Percentiles rank a stretch among this genome's conserved stretches.
Evolutionary conservation across 495 filamentous ascomycete species (phyloP).

Genomic region (Podospora tetraspora): DNA sequence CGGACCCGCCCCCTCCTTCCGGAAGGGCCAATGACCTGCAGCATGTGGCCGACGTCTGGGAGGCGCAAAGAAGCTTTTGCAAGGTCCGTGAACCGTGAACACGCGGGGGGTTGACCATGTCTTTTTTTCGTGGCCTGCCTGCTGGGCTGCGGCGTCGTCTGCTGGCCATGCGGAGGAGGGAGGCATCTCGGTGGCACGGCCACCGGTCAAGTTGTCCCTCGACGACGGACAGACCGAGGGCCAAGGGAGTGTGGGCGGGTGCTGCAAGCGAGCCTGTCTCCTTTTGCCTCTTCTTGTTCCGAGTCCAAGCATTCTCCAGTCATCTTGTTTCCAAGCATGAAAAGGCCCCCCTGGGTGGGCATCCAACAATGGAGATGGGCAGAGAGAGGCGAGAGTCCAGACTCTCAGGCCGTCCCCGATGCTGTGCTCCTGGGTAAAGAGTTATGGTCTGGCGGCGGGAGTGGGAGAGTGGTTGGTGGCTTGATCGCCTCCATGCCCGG

Average conservation of each 20-base stretch:
- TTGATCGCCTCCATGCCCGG: not conserved
- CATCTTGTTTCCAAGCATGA: not conserved
- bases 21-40: not conserved
- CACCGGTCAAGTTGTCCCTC: not conserved
- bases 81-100: too few species aligned
- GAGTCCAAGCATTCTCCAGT: too few species aligned
- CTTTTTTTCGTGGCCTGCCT: too few species aligned
- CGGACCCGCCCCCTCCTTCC: not conserved
- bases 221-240: not conserved
- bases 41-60: not conserved
- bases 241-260: not conserved
- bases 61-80: too few species aligned
- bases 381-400: too few species aligned
- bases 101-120: too few species aligned
- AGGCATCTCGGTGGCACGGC: not conserved
- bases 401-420: not conserved
- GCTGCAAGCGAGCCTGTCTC: not conserved
- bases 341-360: too few species aligned
- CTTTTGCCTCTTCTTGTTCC: not conserved
- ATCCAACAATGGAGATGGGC: too few species aligned
- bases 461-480: too few species aligned
- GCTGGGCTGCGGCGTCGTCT: too few species aligned
- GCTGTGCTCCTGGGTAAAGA: not conserved
- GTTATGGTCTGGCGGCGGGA: not conserved
- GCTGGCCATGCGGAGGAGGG: too few species aligned